phyloP scores from a whole-genome alignment of 2,329 filamentous ascomycete species.

The Fusarium pseudograminearum region DNA sequence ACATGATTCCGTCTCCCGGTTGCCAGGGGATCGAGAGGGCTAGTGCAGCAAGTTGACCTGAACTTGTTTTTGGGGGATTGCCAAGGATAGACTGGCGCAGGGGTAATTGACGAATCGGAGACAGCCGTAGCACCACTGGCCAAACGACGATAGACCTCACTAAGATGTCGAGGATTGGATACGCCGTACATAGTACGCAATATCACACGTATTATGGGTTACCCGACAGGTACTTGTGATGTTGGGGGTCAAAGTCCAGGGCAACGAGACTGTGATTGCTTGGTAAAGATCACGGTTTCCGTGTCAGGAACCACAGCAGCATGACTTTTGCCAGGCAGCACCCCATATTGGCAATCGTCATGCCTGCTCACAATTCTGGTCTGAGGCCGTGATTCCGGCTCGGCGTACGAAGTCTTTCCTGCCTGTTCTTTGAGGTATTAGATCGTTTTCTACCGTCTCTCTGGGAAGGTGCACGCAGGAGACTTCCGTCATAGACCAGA shows the following conservation, averaged over 20 bases:
- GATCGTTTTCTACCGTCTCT: neutral
- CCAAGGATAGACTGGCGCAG: slow-evolving; percentile 29
- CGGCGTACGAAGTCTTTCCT: slow-evolving; percentile 24
- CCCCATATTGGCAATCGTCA: slow-evolving; percentile 35
- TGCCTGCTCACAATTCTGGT: slow-evolving; percentile 12
- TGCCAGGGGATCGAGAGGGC: slow-evolving; percentile 37
- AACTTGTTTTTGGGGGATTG: slow-evolving; percentile 29
- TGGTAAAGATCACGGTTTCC: slow-evolving; percentile 23
- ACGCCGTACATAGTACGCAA: neutral
- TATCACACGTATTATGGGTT: slow-evolving; percentile 36
- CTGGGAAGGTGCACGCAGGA: neutral
- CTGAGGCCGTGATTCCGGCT: slow-evolving; percentile 40
- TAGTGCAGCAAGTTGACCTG: slow-evolving; percentile 18
- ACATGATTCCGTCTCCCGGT: slow-evolving; percentile 32
- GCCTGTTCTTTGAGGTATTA: slow-evolving; percentile 11
- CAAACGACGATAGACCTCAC: slow-evolving; percentile 44
- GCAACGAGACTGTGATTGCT: slow-evolving; percentile 32
- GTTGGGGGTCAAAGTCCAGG: slow-evolving; percentile 8
- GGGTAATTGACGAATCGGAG: slow-evolving; percentile 41
- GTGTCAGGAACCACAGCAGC: slow-evolving; percentile 23
- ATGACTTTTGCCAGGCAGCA: slow-evolving; percentile 11
- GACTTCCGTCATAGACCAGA: slow-evolving; percentile 30
- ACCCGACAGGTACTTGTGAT: slow-evolving; percentile 6
- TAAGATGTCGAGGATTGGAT: slow-evolving; percentile 27
- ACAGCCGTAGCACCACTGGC: slow-evolving; percentile 20